Conservation (phyloP, 352 stramenopile species). For the Globisporangium okanoganense region DNA sequence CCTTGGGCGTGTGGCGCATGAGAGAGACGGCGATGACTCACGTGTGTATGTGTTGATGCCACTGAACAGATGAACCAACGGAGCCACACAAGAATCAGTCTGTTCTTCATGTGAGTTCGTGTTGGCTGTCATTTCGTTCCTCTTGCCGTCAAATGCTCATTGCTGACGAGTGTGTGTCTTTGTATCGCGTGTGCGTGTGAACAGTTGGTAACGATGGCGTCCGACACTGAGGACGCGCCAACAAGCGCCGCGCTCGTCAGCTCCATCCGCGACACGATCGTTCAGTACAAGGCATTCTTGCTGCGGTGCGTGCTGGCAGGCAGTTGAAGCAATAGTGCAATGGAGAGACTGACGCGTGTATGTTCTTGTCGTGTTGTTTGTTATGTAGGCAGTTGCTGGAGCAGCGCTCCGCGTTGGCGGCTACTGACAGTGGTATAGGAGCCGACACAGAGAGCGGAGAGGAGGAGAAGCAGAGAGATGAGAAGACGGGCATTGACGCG, state of each 20-base stretch:
- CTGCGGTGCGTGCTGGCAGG: slow-evolving; percentile 40
- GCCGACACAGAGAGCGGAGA: slow-evolving; percentile 12
- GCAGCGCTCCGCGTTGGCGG: slow-evolving; percentile 38
- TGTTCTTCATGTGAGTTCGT: slow-evolving; percentile 20
- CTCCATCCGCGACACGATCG: slow-evolving; percentile 56
- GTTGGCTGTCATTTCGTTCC: neutral
- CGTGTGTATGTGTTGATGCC: neutral
- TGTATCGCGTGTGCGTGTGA: slow-evolving; percentile 11
- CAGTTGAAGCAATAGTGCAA: neutral
- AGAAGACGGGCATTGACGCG: neutral
- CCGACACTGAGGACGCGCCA: slow-evolving; percentile 30
- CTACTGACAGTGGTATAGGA: slow-evolving; percentile 26
- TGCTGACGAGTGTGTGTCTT: slow-evolving; percentile 12
- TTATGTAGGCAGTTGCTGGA: slow-evolving; percentile 53
- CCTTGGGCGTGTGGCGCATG: neutral
- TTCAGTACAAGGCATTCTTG: slow-evolving; percentile 69
- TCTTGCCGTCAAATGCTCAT: neutral
- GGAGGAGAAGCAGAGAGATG: slow-evolving; percentile 2
- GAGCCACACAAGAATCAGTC: slow-evolving; percentile 15
- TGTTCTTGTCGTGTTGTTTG: neutral
- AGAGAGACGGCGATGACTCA: slow-evolving; percentile 1
- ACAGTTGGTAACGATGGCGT: slow-evolving; percentile 58
- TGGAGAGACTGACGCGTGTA: neutral
- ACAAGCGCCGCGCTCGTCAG: slow-evolving; percentile 38
- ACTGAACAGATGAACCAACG: slow-evolving; percentile 21